Conservation (phyloP, 805 yeast genomes). For the Isabelozyma gotoi region DNA sequence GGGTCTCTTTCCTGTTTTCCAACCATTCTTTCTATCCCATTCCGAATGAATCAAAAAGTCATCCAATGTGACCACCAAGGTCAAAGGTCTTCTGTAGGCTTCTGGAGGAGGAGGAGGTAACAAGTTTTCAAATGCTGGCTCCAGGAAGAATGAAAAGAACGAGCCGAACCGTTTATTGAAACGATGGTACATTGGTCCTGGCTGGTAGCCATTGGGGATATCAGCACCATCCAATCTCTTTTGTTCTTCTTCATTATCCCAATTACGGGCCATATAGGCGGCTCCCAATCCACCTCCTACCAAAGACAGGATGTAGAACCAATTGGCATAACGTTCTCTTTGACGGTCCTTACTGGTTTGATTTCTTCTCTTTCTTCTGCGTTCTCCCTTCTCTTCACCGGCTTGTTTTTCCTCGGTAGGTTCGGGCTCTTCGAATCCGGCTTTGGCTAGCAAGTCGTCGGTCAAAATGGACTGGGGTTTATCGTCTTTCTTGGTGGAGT, state of each 20-base stretch:
- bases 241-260: constrained; percentile 76
- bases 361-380: constrained; percentile 49
- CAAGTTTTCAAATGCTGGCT: constrained; percentile 90
- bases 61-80: constrained; percentile 85
- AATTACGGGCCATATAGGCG: constrained; percentile 75
- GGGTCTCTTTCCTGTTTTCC: constrained; percentile 99
- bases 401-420: constrained; percentile 11
- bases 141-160: constrained; percentile 79
- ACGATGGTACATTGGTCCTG: constrained; percentile 65
- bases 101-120: constrained; percentile 92
- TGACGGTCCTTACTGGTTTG: constrained; percentile 72
- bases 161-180: constrained; percentile 69
- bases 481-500: constrained; percentile 5
- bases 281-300: constrained; percentile 54
- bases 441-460: constrained; percentile 79
- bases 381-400: constrained; percentile 10
- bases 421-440: constrained; percentile 65
- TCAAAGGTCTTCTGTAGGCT: constrained; percentile 88
- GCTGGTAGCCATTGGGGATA: constrained; percentile 67
- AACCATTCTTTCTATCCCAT: constrained; percentile 89
- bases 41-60: constrained; percentile 88
- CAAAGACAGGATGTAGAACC: constrained; percentile 62
- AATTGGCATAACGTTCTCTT: constrained; percentile 78
- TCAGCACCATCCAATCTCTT: constrained; percentile 49
- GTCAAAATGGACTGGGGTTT: constrained; percentile 58